phyloP scores from a whole-genome alignment of 2,329 filamentous ascomycete species.

The Cladosporium sp. region DNA sequence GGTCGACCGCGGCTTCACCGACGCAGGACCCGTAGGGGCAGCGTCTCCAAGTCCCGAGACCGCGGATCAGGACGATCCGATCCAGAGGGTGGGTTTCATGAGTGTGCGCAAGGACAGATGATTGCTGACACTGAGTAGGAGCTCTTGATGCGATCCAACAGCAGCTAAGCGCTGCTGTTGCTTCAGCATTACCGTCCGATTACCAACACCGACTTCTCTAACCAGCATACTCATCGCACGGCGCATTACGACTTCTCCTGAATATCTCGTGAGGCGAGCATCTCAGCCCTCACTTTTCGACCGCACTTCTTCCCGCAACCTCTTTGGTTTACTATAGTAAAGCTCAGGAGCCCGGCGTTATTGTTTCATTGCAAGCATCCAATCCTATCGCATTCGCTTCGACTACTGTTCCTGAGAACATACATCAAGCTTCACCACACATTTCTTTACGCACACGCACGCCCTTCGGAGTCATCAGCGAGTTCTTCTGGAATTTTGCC shows the following conservation, averaged over 20 bases:
- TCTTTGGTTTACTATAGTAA: too few species aligned
- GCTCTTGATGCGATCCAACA: slow-evolving; percentile 23
- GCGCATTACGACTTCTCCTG: not conserved
- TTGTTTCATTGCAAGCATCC: too few species aligned
- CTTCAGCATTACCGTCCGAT: not conserved
- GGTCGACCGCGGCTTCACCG: slow-evolving; percentile 63
- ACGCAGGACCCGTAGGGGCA: slow-evolving; percentile 54
- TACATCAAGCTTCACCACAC: too few species aligned
- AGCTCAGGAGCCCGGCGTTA: too few species aligned
- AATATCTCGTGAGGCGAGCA: not conserved
- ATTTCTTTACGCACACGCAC: too few species aligned
- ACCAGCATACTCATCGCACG: not conserved
- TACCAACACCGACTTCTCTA: not conserved
- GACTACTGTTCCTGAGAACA: too few species aligned
- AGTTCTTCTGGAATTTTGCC: too few species aligned
- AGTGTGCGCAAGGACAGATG: slow-evolving; percentile 6
- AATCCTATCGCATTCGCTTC: too few species aligned
- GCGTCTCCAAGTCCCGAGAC: slow-evolving; percentile 60
- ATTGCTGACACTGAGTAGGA: slow-evolving; percentile 18
- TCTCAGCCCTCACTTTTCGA: not conserved
- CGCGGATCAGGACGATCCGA: slow-evolving; percentile 54
- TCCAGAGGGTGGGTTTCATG: slow-evolving; percentile 45
- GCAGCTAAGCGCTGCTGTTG: slow-evolving; percentile 17
- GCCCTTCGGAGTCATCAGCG: too few species aligned
- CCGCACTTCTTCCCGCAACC: too few species aligned